Percentiles rank a stretch among this genome's conserved stretches.
phyloP scores from a whole-genome alignment of 1,284 basidiomycete species.

The Phellinidium pouzarii region DNA sequence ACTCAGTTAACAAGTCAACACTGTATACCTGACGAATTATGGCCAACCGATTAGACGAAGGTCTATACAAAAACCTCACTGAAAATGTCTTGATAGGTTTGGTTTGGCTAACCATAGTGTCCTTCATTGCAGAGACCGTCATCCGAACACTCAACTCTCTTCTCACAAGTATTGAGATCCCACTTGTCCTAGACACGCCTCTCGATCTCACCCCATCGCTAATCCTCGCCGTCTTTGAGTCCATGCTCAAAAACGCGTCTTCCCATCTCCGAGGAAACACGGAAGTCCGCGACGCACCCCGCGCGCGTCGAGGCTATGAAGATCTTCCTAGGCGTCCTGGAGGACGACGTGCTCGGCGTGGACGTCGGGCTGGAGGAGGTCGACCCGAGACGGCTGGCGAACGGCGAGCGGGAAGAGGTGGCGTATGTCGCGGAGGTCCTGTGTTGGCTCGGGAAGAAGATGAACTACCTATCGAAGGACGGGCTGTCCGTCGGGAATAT shows the following conservation, averaged over 20 bases:
- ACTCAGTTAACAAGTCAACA: background rate
- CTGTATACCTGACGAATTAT: background rate
- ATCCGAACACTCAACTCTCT: conserved; percentile 38
- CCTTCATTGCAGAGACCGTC: conserved; percentile 21
- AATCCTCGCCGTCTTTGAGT: conserved; percentile 59
- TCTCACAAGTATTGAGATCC: conserved; percentile 43
- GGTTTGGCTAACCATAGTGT: too few species aligned
- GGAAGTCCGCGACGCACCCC: conserved; percentile 34
- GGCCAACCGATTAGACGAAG: background rate
- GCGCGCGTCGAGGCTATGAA: conserved; percentile 58
- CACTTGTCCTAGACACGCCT: conserved; percentile 49
- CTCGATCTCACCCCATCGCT: conserved; percentile 65
- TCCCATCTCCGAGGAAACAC: conserved; percentile 36
- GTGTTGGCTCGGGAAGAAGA: conserved; percentile 52
- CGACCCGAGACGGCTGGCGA: conserved; percentile 55
- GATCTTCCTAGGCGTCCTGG: conserved; percentile 69
- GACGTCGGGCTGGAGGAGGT: conserved; percentile 57
- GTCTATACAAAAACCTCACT: background rate
- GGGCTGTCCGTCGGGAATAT: conserved; percentile 18
- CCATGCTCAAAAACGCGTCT: conserved; percentile 43
- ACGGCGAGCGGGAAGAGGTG: conserved; percentile 57
- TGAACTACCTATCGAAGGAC: conserved; percentile 31
- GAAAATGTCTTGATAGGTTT: conserved; percentile 6
- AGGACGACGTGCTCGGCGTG: conserved; percentile 52
- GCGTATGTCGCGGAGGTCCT: conserved; percentile 54